Conservation (phyloP, 1,284 basidiomycete genomes). For the Pyrrhoderma lamaoense region DNA sequence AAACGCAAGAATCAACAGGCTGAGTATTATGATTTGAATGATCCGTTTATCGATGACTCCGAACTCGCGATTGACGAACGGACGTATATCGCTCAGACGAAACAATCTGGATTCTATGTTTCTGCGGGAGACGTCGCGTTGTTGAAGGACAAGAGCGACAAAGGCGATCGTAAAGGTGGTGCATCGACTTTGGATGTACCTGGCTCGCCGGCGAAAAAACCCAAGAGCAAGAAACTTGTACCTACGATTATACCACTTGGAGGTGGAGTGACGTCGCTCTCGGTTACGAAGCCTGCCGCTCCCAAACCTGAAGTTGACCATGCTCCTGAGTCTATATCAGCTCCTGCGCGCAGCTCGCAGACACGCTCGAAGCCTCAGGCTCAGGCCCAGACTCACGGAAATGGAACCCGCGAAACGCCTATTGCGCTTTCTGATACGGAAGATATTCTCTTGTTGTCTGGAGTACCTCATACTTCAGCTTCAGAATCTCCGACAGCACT, state of each 20-base stretch:
- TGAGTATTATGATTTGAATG: constrained; percentile 83
- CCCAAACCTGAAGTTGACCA: constrained; percentile 9
- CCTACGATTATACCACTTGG: constrained; percentile 28
- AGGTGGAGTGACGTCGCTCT: constrained; percentile 19
- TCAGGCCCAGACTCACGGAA: not conserved
- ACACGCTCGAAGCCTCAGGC: constrained; percentile 6
- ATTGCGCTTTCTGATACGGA: constrained; percentile 40
- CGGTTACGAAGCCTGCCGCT: constrained; percentile 18
- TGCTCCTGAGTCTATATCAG: not conserved
- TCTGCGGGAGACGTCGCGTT: constrained; percentile 79
- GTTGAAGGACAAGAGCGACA: constrained; percentile 61
- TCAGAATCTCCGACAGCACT: too few species aligned
- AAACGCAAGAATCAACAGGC: constrained; percentile 46
- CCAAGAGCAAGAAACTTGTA: constrained; percentile 45
- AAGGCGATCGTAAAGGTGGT: too few species aligned
- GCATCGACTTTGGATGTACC: not conserved
- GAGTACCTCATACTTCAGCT: too few species aligned
- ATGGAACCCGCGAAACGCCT: constrained; percentile 46
- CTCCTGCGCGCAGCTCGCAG: constrained; percentile 19
- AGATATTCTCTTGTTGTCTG: constrained; percentile 28
- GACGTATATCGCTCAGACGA: constrained; percentile 87
- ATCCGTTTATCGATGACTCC: constrained; percentile 97
- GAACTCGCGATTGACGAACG: constrained; percentile 88
- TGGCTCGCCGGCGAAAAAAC: constrained; percentile 47
- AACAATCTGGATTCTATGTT: constrained; percentile 92